Base-by-base conservation (phyloP, 768 basidiomycete genomes). In the Steccherinum ochraceum region DNA sequence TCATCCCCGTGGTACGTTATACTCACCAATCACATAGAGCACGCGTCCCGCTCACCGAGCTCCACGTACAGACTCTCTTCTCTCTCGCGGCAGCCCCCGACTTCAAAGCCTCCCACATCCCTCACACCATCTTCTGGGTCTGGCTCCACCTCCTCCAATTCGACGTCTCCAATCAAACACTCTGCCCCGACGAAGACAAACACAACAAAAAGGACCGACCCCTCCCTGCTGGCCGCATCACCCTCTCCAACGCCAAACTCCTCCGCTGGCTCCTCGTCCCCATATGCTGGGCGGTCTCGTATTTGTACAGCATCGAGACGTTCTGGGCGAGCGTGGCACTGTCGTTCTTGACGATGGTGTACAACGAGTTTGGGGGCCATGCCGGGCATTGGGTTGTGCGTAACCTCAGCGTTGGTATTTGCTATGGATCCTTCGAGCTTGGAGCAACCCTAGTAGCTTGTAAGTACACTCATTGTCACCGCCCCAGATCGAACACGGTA, bases 121-220 rank as follows among this genome's bases (percentile, higher is more conserved):
- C 52, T 5, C 52, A 53, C 24, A 42, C 55, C 12, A 25, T 59
- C 1, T 35, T 55, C 4, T 68, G 69, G 65, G 58, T 64, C 24
- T 66, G 66, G 64, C 41, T 68, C 3, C 65, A 68, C 55, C 58
- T 67, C 26, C 59, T 69, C 2, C 69, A 66, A 41, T 63, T 60
- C 52, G 60, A 63, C 25, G 57, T 68, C 39, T 67, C 70, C 11
- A 69, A 71, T 50, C 72, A 71, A 27, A 53, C 51, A 12, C 43
- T 58, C 5, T 56, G 51, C 2, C 48, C 51, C 0, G 47, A 61
- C 12, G 71, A 72, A 49, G 71, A 71, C 50, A 54, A 56, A 4
- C 35, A 54, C 2, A 72, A 71, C 55, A 67, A 65, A 52, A 62
- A 68, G 12, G 67, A 65, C 64, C 55, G 72, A 5, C 72, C 73